Conservation (phyloP, 495 filamentous ascomycete genomes). For the Hypoxylon fragiforme region DNA sequence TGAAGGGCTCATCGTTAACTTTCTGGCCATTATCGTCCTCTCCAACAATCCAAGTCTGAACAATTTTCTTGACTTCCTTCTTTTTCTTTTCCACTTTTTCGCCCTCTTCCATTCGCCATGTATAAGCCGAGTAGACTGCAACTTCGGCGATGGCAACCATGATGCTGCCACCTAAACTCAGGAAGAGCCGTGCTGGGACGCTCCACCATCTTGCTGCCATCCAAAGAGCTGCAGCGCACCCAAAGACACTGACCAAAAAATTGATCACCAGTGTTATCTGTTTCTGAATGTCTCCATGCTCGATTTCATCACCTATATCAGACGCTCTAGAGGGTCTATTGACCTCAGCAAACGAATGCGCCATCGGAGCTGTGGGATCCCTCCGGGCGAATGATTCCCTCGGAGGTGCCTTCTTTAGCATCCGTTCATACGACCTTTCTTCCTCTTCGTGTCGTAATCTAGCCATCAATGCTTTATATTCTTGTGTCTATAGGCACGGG, state of each 20-base stretch:
- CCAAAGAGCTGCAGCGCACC: slow-evolving; percentile 73
- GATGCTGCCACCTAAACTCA: slow-evolving; percentile 68
- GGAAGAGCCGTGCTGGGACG: slow-evolving; percentile 66
- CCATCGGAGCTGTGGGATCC: slow-evolving; percentile 55
- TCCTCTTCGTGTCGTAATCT: slow-evolving; percentile 80
- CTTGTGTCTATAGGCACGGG: slow-evolving; percentile 60
- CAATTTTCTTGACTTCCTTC: slow-evolving; percentile 71
- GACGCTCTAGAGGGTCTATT: slow-evolving; percentile 42
- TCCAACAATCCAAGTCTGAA: slow-evolving; percentile 71
- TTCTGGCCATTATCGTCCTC: slow-evolving; percentile 41
- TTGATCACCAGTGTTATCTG: slow-evolving; percentile 76
- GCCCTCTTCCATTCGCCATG: slow-evolving; percentile 74
- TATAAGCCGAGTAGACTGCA: slow-evolving; percentile 82
- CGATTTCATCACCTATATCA: slow-evolving; percentile 57
- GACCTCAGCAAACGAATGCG: slow-evolving; percentile 55
- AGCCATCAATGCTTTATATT: slow-evolving; percentile 89
- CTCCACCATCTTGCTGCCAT: slow-evolving; percentile 70
- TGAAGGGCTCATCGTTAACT: slow-evolving; percentile 44
- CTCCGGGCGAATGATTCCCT: slow-evolving; percentile 61
- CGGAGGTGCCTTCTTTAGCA: slow-evolving; percentile 63
- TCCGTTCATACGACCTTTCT: slow-evolving; percentile 73
- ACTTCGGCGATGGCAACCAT: slow-evolving; percentile 85
- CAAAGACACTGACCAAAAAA: slow-evolving; percentile 71
- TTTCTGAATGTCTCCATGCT: slow-evolving; percentile 70
- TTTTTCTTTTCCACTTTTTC: slow-evolving; percentile 64